phyloP scores from a whole-genome alignment of 163 green algal species.

The Scenedesmus sp. region DNA sequence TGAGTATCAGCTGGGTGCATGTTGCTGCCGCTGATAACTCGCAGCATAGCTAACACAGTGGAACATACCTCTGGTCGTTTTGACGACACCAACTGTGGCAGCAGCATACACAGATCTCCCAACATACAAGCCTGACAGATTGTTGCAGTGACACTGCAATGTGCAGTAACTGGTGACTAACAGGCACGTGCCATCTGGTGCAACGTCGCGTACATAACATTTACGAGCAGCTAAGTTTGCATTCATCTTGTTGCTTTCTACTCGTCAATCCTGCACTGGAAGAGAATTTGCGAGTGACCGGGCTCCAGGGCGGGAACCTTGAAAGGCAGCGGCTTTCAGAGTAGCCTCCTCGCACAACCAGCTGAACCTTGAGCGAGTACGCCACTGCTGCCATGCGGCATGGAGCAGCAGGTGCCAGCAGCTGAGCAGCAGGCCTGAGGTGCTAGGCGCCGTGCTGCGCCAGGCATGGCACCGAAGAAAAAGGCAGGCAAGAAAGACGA shows the following conservation, averaged over 20 bases:
- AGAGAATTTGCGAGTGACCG: not conserved
- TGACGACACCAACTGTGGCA: no score
- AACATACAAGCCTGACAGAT: not conserved
- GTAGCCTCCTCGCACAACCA: not conserved
- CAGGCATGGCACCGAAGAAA: slow-evolving; percentile 29
- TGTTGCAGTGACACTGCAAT: not conserved
- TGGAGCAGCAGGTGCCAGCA: not conserved
- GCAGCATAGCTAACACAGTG: no score
- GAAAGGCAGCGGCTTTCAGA: not conserved
- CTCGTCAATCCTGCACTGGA: no score
- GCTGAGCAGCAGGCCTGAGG: not conserved
- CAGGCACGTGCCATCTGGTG: no score
- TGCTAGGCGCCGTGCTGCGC: not conserved
- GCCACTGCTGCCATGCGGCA: not conserved
- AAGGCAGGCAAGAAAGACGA: not conserved
- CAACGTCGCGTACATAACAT: no score
- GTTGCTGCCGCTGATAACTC: no score
- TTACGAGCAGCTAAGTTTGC: no score
- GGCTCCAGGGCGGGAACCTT: not conserved
- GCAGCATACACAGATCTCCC: no score
- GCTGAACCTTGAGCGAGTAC: not conserved
- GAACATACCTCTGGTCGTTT: no score
- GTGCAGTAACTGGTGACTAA: not conserved
- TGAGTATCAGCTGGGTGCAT: no score
- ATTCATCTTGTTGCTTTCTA: no score